These are phyloP conservation scores for Suhomyces kilbournensis DNA, from an alignment of 805 yeast species.

Conservation along the genomic window DNA sequence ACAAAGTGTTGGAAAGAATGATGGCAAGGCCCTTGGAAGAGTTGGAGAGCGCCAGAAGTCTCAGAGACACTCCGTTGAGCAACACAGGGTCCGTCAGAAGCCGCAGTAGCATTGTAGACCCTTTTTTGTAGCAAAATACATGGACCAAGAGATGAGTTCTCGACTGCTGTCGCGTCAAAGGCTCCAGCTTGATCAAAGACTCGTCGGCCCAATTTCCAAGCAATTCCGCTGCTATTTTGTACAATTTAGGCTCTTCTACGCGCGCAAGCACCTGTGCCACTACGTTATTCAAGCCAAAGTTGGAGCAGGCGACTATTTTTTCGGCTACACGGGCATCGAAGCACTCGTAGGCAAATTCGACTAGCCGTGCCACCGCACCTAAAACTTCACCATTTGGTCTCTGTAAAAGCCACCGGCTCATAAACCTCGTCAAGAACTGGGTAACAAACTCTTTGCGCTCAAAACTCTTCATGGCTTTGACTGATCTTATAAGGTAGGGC, in stretches of 20 bases:
- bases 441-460: slow-evolving; percentile 22
- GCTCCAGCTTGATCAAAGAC: slow-evolving; percentile 33
- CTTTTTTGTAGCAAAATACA: slow-evolving; percentile 21
- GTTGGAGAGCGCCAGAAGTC: slow-evolving; percentile 49
- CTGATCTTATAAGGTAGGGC: slow-evolving; percentile 13
- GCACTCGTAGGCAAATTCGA: slow-evolving; percentile 12
- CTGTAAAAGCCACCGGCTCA: not conserved
- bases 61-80: slow-evolving; percentile 49
- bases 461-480: slow-evolving; percentile 21
- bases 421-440: slow-evolving; percentile 13
- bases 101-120: slow-evolving; percentile 15
- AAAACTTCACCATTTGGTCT: not conserved
- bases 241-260: not conserved
- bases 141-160: slow-evolving; percentile 48
- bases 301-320: slow-evolving; percentile 12
- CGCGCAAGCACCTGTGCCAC: slow-evolving; percentile 12
- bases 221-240: slow-evolving; percentile 6
- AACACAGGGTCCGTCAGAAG: slow-evolving; percentile 40
- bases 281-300: slow-evolving; percentile 13
- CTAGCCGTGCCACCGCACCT: slow-evolving; percentile 5
- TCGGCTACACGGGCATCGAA: slow-evolving; percentile 22
- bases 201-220: slow-evolving; percentile 28
- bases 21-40: slow-evolving; percentile 53
- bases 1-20: slow-evolving; percentile 51
- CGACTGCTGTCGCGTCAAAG: slow-evolving; percentile 43